Evolutionary conservation across 768 basidiomycete genomes (phyloP).

Genomic region (Auricularia sp.): DNA sequence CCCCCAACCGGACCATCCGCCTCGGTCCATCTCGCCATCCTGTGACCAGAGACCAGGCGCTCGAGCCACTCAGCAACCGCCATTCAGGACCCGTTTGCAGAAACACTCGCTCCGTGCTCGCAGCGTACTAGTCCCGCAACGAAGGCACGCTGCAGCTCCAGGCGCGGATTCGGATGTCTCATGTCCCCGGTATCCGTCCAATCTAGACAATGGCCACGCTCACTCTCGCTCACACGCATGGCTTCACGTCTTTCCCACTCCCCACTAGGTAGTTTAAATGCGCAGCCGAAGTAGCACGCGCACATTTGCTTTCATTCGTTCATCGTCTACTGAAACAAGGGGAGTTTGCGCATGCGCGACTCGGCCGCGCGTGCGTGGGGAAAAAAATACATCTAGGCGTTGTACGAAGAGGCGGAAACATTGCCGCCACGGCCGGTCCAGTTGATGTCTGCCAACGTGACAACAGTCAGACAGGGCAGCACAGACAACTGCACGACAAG

Average conservation of each 20-base stretch:
- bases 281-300: neutral
- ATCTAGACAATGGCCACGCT: too few species aligned
- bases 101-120: too few species aligned
- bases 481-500: neutral
- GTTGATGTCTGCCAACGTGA: slow-evolving; percentile 63
- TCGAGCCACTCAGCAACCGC: too few species aligned
- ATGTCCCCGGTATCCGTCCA: too few species aligned
- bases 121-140: too few species aligned
- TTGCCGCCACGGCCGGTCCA: slow-evolving; percentile 98
- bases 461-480: neutral
- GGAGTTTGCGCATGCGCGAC: neutral
- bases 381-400: slow-evolving; percentile 32
- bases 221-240: too few species aligned
- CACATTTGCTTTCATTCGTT: neutral
- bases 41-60: too few species aligned
- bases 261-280: neutral
- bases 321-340: neutral
- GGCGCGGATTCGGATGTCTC: too few species aligned
- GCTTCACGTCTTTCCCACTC: neutral
- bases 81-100: too few species aligned
- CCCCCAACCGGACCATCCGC: neutral
- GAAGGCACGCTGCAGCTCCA: too few species aligned
- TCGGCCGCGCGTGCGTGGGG: neutral
- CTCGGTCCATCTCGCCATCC: neutral
- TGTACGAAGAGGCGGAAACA: slow-evolving; percentile 83